These are phyloP conservation scores for Prunus yedoensis DNA, from an alignment of 331 rosid species.

Conservation along the genomic window DNA sequence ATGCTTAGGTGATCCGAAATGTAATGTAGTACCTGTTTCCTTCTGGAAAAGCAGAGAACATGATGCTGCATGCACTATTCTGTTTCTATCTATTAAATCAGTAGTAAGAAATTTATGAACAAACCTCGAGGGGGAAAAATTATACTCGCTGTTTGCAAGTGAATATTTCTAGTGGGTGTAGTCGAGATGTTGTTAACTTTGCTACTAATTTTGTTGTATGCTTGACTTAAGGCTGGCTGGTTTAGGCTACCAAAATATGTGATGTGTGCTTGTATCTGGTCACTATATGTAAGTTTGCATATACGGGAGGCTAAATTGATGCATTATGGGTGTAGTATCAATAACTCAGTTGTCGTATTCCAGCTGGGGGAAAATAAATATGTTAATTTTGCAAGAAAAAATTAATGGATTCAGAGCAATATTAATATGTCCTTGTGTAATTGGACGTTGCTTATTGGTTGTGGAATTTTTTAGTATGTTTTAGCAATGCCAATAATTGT, in stretches of 20 bases:
- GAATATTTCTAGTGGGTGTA: background rate
- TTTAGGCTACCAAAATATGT: background rate
- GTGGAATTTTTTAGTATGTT: background rate
- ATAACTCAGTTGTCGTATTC: background rate
- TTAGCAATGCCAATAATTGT: background rate
- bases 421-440: background rate
- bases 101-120: background rate
- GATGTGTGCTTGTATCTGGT: background rate
- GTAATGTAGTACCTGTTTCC: background rate
- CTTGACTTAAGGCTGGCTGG: background rate
- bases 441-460: background rate
- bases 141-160: background rate
- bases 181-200: background rate
- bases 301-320: background rate
- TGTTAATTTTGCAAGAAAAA: background rate
- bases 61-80: background rate
- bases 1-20: constrained; percentile 18
- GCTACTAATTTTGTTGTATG: background rate
- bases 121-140: background rate
- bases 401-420: background rate
- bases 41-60: background rate
- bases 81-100: background rate
- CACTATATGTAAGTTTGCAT: background rate
- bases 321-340: background rate
- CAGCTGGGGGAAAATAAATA: background rate